Percentiles rank a stretch among this genome's conserved stretches.
Evolutionary conservation across 306 rosid genomes (phyloP).

Genomic region (Malus domestica): ASM211411v1 NC_041795.1:4739001-4739500

Average conservation of each 20-base stretch:
- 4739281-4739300: not conserved
- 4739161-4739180: conserved; percentile 79
- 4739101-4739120: not conserved
- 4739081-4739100: not conserved
- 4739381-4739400: not conserved
- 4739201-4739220: conserved; percentile 90
- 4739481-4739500: not conserved
- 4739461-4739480: not conserved
- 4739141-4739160: conserved; percentile 81
- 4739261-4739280: not conserved
- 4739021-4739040: not conserved
- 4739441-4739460: not conserved
- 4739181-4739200: conserved; percentile 45
- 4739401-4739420: not conserved
- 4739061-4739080: not conserved
- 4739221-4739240: not conserved
- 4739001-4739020: not conserved
- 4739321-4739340: not conserved
- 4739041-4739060: not conserved
- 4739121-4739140: conserved; percentile 69
- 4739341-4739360: not conserved
- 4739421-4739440: not conserved
- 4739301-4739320: not conserved
- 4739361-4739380: not conserved
- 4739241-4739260: not conserved